Conservation (phyloP, 805 yeast species). For the Suhomyces emberorum region DNA sequence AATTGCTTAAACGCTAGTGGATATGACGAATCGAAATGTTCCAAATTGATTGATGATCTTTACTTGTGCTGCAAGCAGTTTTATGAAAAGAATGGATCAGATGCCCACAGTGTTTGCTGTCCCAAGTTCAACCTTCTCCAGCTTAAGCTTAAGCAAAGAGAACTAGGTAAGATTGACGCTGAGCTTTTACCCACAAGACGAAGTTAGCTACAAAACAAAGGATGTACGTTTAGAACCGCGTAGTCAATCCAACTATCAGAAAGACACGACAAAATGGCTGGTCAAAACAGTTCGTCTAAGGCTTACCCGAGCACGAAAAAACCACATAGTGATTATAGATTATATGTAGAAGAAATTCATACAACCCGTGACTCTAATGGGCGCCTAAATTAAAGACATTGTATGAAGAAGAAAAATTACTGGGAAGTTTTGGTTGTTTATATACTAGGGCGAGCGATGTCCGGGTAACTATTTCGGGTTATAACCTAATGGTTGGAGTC, state of each 20-base stretch:
- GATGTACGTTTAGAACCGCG: constrained; percentile 78
- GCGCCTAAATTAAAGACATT: constrained; percentile 63
- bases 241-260: constrained; percentile 43
- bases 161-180: constrained; percentile 58
- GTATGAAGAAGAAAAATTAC: constrained; percentile 30
- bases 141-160: constrained; percentile 64
- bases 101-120: constrained; percentile 69
- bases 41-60: constrained; percentile 61
- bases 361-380: constrained; percentile 74
- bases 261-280: constrained; percentile 59
- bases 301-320: constrained; percentile 91
- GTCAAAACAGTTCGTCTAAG: constrained; percentile 64
- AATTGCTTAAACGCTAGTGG: constrained; percentile 62
- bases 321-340: constrained; percentile 42
- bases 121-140: constrained; percentile 64
- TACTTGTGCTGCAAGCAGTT: constrained; percentile 73
- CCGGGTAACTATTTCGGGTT: constrained; percentile 14
- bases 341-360: constrained; percentile 47
- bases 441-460: constrained; percentile 4
- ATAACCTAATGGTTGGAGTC: too few relatives aligned
- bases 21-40: constrained; percentile 74
- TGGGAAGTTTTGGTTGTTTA: constrained; percentile 1
- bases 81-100: constrained; percentile 58
- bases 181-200: constrained; percentile 24
- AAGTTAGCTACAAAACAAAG: constrained; percentile 1